Conservation (phyloP, 768 basidiomycete species). For the Trametes sanguinea region DNA sequence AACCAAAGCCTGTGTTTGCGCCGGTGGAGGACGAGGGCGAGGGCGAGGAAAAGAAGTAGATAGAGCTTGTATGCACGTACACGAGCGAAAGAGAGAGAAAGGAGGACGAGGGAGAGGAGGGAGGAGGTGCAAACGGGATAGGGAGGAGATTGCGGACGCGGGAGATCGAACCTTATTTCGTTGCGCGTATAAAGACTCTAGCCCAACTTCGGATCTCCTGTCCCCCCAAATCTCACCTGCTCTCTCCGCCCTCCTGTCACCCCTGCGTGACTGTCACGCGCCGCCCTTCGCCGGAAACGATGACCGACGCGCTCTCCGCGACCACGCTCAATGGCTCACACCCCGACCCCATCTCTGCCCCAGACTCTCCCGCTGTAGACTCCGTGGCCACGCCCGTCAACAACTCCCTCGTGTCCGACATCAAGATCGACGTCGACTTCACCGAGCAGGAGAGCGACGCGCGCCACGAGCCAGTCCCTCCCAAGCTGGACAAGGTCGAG, state of each 20-base stretch:
- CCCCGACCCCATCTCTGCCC: conserved; percentile 25
- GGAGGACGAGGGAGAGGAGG: conserved; percentile 26
- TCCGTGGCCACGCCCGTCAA: conserved; percentile 66
- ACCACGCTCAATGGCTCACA: conserved; percentile 28
- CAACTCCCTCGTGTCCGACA: conserved; percentile 47
- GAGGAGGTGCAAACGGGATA: conserved; percentile 28
- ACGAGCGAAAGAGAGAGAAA: conserved; percentile 3
- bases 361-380: conserved; percentile 44
- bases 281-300: conserved; percentile 42
- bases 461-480: conserved; percentile 57
- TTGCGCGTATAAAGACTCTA: conserved; percentile 79
- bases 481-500: conserved; percentile 48
- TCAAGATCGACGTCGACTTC: conserved; percentile 65
- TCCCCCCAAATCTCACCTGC: conserved; percentile 66
- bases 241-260: conserved; percentile 34
- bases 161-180: conserved; percentile 86
- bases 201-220: conserved; percentile 63
- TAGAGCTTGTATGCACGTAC: conserved; percentile 24
- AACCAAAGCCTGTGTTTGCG: conserved; percentile 85
- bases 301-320: conserved; percentile 54
- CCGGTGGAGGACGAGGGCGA: conserved; percentile 57
- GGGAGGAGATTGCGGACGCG: conserved; percentile 47
- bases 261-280: conserved; percentile 72
- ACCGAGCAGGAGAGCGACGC: conserved; percentile 69
- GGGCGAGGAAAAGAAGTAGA: conserved; percentile 50